A percentile compares a stretch with the other conserved stretches of the same genome.
These are phyloP conservation scores for Filobasidium uniguttulatum DNA, from an alignment of 1,284 basidiomycete species.

Conservation along the genomic window DNA sequence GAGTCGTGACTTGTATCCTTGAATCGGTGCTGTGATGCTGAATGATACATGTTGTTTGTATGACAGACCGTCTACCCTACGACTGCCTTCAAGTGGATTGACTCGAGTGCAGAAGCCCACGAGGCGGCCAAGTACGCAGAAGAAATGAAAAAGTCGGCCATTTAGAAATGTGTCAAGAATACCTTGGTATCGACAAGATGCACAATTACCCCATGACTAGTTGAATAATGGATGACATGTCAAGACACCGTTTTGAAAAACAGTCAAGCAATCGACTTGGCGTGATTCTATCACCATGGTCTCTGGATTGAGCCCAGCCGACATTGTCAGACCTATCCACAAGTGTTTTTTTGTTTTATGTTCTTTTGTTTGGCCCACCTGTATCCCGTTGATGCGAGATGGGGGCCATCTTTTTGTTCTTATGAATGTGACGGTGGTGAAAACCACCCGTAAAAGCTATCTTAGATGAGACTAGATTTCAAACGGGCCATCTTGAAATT, in stretches of 20 bases:
- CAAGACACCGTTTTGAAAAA: too few relatives aligned
- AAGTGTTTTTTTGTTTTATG: not conserved
- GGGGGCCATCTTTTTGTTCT: too few relatives aligned
- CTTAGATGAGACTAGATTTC: too few relatives aligned
- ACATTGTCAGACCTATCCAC: not conserved
- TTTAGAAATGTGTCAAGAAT: too few relatives aligned
- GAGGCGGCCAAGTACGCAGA: conserved; percentile 22
- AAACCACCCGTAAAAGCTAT: too few relatives aligned
- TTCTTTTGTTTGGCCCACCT: not conserved
- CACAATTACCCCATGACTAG: not conserved
- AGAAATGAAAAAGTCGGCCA: conserved; percentile 10
- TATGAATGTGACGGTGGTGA: too few relatives aligned
- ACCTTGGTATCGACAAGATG: not conserved
- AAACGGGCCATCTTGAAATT: too few relatives aligned
- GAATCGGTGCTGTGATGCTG: not conserved
- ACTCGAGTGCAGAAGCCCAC: conserved; percentile 35
- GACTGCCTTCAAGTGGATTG: conserved; percentile 36
- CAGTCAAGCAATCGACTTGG: too few relatives aligned
- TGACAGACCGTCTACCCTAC: conserved; percentile 20
- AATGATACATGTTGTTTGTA: not conserved
- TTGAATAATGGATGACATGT: not conserved
- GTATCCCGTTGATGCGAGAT: not conserved
- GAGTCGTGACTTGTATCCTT: not conserved
- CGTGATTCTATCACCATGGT: too few relatives aligned
- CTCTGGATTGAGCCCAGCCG: not conserved